A percentile compares a stretch with the other conserved stretches of the same genome.
Evolutionary conservation across 345 rosid genomes (phyloP).

Genomic region (Hibiscus mutabilis): DNA sequence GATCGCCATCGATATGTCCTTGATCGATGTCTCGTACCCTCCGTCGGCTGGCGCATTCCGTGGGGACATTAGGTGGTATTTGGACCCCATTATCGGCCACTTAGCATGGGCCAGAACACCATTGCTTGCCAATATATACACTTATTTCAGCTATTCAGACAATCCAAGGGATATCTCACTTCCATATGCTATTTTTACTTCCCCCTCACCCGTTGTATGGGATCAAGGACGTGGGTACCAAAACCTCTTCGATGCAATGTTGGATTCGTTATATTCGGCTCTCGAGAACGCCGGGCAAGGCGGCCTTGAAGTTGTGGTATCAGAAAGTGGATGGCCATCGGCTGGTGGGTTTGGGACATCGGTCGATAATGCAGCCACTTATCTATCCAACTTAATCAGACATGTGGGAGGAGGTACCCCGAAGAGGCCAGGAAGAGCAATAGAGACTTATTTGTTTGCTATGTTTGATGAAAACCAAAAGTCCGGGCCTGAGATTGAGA

Average conservation of each 20-base stretch:
- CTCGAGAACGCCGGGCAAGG: conserved; percentile 21
- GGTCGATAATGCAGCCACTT: conserved; percentile 20
- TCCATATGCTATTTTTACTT: conserved; percentile 22
- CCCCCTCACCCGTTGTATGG: conserved; percentile 9
- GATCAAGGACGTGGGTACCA: conserved; percentile 20
- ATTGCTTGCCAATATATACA: conserved; percentile 28
- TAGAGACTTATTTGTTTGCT: conserved; percentile 33
- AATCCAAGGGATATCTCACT: conserved; percentile 5
- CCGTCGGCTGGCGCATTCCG: conserved; percentile 12
- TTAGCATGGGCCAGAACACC: conserved; percentile 24
- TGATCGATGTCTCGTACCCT: conserved; percentile 7
- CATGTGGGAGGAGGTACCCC: conserved; percentile 30
- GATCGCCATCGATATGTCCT: conserved; percentile 16
- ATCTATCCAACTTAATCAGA: conserved; percentile 14
- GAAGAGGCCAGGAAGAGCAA: conserved; percentile 20
- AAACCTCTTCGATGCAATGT: conserved; percentile 28
- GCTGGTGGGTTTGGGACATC: conserved; percentile 19
- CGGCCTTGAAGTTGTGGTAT: conserved; percentile 16
- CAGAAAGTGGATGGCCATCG: conserved; percentile 33
- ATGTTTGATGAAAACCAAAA: conserved; percentile 36
- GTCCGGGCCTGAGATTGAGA: conserved; percentile 10
- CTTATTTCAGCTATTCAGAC: conserved; percentile 19
- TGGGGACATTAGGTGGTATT: conserved; percentile 14
- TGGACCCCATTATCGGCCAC: conserved; percentile 17
- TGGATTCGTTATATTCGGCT: conserved; percentile 25